phyloP scores from a whole-genome alignment of 495 filamentous ascomycete genomes.

The Hyaloscypha hepaticicola region DNA sequence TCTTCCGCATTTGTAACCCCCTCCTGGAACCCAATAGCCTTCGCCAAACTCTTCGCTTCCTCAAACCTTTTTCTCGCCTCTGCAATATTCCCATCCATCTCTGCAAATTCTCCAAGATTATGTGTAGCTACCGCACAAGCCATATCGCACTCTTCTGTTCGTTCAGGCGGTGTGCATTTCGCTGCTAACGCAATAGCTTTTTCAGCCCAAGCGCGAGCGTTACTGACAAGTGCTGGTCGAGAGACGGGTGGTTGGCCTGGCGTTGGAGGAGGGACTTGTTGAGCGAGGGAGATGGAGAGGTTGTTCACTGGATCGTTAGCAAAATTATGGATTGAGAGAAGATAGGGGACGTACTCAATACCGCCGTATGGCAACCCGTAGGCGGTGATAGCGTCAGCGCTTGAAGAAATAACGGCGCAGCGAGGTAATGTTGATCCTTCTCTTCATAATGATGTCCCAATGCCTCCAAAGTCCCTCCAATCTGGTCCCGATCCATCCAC shows the following conservation, averaged over 20 bases:
- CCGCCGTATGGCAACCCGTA: conserved; percentile 60
- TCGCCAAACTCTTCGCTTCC: conserved; percentile 63
- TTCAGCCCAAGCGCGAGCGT: conserved; percentile 69
- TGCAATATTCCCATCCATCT: conserved; percentile 61
- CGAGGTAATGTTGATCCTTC: conserved; percentile 69
- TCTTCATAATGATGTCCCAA: conserved; percentile 71
- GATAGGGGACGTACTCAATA: conserved; percentile 57
- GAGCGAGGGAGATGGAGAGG: conserved; percentile 62
- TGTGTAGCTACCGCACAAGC: conserved; percentile 80
- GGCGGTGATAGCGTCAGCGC: conserved; percentile 67
- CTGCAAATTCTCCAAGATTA: conserved; percentile 81
- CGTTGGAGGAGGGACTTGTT: conserved; percentile 52
- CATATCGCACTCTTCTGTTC: conserved; percentile 80
- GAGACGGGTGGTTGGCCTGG: conserved; percentile 37
- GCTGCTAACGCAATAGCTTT: conserved; percentile 66
- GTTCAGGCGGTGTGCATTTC: conserved; percentile 54
- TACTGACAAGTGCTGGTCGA: conserved; percentile 53
- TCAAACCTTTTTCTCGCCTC: conserved; percentile 63
- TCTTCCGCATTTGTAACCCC: conserved; percentile 60
- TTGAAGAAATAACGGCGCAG: conserved; percentile 85
- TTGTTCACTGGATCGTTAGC: conserved; percentile 60
- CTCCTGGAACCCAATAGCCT: conserved; percentile 61
- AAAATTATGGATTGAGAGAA: neutral
- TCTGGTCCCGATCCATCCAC: conserved; percentile 72
- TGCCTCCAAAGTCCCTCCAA: conserved; percentile 71